Base-by-base conservation (phyloP, 1,284 basidiomycete genomes). In the Cutaneotrichosporon spelunceum region DNA sequence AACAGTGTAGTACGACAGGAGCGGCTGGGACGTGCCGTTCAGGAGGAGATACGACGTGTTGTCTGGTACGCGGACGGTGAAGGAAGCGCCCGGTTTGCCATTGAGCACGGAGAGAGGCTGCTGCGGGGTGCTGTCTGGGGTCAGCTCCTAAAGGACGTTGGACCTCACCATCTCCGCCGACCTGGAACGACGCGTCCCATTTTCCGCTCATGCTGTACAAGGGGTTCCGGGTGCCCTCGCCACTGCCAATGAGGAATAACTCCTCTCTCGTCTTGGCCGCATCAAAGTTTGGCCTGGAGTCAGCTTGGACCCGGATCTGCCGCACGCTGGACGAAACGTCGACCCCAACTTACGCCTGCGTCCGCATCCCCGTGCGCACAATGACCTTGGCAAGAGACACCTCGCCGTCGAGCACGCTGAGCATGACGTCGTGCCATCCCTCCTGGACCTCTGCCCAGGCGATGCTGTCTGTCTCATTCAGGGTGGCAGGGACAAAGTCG, bases 1-100 rank as follows among this genome's bases (percentile, higher is more conserved):
- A 13, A 61, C 33, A n/a, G 42, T 29, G 55, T 61, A 61, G 14
- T 14, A 30, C 4, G 55, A 29, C 4, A 27, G 26, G 8, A 14
- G n/a, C 7, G 60, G 60, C 33, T 53, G 55, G 1, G 60, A 56
- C 11, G 45, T 47, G 52, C 61, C 61, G 53, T 62, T 62, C 27
- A 62, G 34, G 4, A 55, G 24, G 6, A 62, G 14, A 39, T 47
- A 56, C n/a, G 61, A 56, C n/a, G 53, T 62, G 48, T 62, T 62
- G 23, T 36, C 57, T 2, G 61, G 61, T 4, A 62, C 34, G 5
- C 53, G 9, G 29, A 36, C 45, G 26, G 27, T 21, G 14, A 56
- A 34, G 3, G 36, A 6, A 1, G 47, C 21, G 10, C 53, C 53
- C 1, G 59, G 34, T 3, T 56, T 54, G 6, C 54, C 59, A 7